phyloP scores from a whole-genome alignment of 768 basidiomycete species.

The Sporobolomyces phaffii region DNA sequence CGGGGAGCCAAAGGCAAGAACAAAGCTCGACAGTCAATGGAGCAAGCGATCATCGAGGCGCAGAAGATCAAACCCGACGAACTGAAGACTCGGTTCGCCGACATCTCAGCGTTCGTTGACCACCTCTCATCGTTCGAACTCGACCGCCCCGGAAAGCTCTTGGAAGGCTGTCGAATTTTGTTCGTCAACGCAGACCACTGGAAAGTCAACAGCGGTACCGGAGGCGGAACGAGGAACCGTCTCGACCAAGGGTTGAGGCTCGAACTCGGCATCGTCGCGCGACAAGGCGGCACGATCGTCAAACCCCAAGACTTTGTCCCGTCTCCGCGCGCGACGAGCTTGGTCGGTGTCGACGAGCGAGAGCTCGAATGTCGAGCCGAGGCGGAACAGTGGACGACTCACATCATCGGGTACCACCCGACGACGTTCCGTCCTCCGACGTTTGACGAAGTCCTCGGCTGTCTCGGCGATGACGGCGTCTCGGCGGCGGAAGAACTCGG shows the following conservation, averaged over 20 bases:
- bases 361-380: conserved; percentile 1
- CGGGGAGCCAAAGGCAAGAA: neutral
- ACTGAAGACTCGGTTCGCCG: conserved; percentile 5
- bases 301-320: conserved; percentile 14
- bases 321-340: neutral
- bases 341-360: neutral
- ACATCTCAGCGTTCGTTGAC: conserved; percentile 7
- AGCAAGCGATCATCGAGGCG: neutral
- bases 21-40: conserved; percentile 11
- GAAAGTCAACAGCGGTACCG: neutral
- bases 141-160: neutral
- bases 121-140: conserved; percentile 10
- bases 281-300: conserved; percentile 23
- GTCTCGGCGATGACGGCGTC: conserved; percentile 7
- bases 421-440: neutral
- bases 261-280: conserved; percentile 6
- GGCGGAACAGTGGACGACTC: conserved; percentile 23
- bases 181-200: conserved; percentile 33
- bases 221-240: conserved; percentile 5
- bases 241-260: conserved; percentile 11
- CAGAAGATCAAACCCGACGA: neutral
- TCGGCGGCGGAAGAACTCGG: conserved; percentile 15
- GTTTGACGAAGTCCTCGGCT: conserved; percentile 9
- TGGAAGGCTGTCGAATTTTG: conserved; percentile 7
- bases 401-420: conserved; percentile 21